Conservation (phyloP, 192 early-diverging fungal genomes). For the Podochytrium sp. region DNA sequence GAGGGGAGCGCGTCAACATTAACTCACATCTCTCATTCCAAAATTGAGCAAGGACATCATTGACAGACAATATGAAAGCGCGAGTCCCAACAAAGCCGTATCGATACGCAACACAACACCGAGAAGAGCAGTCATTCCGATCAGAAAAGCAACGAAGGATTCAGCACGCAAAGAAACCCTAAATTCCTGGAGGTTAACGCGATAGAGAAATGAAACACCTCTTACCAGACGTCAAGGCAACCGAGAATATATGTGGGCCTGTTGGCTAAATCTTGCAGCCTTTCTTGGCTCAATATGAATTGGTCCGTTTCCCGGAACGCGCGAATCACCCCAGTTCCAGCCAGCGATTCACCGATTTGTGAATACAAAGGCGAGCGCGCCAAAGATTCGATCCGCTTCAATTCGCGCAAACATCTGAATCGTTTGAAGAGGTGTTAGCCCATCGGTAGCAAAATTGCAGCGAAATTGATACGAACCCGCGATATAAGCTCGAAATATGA, state of each 20-base stretch:
- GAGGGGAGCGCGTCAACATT: constrained; percentile 5
- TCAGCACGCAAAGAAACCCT: background rate
- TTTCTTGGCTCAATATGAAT: constrained; percentile 62
- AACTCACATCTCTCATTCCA: constrained; percentile 74
- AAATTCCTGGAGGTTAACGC: no score
- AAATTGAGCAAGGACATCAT: constrained; percentile 80
- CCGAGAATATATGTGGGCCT: constrained; percentile 69
- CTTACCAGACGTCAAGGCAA: constrained; percentile 74
- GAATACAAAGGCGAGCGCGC: constrained; percentile 66
- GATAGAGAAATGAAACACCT: no score
- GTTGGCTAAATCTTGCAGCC: constrained; percentile 38
- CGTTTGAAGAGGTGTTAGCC: no score
- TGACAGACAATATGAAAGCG: constrained; percentile 14
- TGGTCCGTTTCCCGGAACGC: constrained; percentile 78
- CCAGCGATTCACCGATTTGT: constrained; percentile 79
- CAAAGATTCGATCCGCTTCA: constrained; percentile 36
- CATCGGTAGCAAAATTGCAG: no score
- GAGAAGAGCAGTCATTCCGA: background rate
- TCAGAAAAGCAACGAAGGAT: constrained; percentile 15
- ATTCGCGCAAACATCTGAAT: constrained; percentile 59
- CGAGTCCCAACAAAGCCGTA: background rate
- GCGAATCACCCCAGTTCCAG: constrained; percentile 85
- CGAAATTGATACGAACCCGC: constrained; percentile 58
- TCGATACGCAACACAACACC: constrained; percentile 2
- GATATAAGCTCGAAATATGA: background rate